Evolutionary conservation across 2,329 filamentous ascomycete species (phyloP).

Genomic region (Talaromyces verruculosus): DNA sequence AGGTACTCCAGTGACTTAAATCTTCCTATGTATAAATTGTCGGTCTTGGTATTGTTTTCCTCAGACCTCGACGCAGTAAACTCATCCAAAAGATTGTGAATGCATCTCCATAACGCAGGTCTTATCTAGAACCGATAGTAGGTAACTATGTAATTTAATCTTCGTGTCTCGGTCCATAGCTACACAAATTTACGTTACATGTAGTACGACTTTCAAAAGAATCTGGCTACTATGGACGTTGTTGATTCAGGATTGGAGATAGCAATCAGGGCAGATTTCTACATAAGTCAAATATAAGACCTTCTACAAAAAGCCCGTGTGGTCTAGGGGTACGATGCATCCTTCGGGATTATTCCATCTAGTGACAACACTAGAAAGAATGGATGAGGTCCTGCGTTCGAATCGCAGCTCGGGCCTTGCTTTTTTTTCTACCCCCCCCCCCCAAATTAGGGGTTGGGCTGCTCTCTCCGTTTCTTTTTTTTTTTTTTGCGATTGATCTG

Average conservation of each 20-base stretch:
- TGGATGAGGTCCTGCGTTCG: conserved; percentile 6
- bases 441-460: neutral
- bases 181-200: too few species aligned
- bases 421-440: neutral
- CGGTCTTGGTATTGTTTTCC: too few species aligned
- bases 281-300: too few species aligned
- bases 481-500: neutral
- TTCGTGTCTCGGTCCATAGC: neutral
- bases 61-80: neutral
- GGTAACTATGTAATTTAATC: neutral
- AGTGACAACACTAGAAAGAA: neutral
- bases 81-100: neutral
- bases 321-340: conserved; percentile 5
- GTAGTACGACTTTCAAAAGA: too few species aligned
- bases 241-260: too few species aligned
- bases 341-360: conserved; percentile 4
- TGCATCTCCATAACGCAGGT: neutral
- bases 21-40: neutral
- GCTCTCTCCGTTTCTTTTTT: neutral
- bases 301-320: neutral
- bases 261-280: neutral
- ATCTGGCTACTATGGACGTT: neutral
- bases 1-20: neutral
- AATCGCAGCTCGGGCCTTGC: neutral
- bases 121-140: neutral